Conservation (phyloP, 2,329 filamentous ascomycete species). For the Pyricularia sp. region DNA sequence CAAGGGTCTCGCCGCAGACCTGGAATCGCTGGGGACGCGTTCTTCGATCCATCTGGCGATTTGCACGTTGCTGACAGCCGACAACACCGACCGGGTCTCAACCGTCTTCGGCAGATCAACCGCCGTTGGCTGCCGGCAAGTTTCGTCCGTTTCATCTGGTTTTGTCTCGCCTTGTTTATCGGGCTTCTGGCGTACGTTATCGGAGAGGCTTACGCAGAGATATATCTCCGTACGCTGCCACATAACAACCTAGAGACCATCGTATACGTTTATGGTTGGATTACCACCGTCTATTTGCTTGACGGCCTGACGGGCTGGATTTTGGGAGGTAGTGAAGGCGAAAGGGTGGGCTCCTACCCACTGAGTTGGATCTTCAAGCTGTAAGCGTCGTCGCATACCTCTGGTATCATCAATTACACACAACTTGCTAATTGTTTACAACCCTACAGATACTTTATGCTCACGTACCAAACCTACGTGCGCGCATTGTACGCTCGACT, state of each 20-base stretch:
- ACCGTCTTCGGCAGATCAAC: constrained; percentile 27
- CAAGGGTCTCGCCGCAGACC: constrained; percentile 21
- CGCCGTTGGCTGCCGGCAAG: constrained; percentile 49
- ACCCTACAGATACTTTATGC: constrained; percentile 43
- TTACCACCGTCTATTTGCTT: constrained; percentile 50
- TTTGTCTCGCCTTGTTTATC: constrained; percentile 49
- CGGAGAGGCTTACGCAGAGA: constrained; percentile 56
- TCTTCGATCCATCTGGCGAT: constrained; percentile 21
- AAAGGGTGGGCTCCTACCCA: constrained; percentile 57
- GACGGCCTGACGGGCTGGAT: constrained; percentile 56
- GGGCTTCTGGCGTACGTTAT: constrained; percentile 53
- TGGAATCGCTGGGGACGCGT: constrained; percentile 21
- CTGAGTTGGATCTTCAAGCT: constrained; percentile 59
- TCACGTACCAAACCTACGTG: constrained; percentile 61
- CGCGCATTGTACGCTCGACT: constrained; percentile 55
- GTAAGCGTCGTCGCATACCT: constrained; percentile 23
- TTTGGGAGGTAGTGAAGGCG: constrained; percentile 49
- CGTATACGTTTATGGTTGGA: constrained; percentile 59
- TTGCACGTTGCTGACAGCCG: background rate
- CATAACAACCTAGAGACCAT: constrained; percentile 55
- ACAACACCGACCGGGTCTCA: constrained; percentile 11
- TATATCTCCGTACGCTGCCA: constrained; percentile 53
- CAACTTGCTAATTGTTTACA: background rate
- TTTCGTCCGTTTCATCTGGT: constrained; percentile 58
- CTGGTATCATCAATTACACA: constrained; percentile 5